Evolutionary conservation across 108 stramenopile genomes (phyloP), one percentile per base, ranked within the genome.

Genomic region (Nitzschia sp.): DNA sequence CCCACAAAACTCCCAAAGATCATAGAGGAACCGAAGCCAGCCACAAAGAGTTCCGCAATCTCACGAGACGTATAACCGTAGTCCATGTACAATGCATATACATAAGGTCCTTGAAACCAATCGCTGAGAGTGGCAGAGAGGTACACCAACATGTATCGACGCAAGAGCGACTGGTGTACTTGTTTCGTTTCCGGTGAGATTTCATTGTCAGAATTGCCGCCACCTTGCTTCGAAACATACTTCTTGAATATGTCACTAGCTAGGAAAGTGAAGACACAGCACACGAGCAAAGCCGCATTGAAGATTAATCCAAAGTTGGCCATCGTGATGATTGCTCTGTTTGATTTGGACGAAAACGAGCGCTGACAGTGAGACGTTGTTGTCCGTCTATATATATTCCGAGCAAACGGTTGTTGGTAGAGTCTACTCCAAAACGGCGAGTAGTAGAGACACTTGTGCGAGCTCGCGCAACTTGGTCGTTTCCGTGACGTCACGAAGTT

Each of bases 81-180:
- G 6, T 89, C 78, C 61, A 81, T 81, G 73, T 99, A 99, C 3
- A 99, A 88, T 0, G 96, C 95, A 81, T 99, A 99, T 21, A 98
- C 95, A 69, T 98, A 96, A 7, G 98, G 97, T 19, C 98, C 98
- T 76, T 99, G 98, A 10, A 98, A 71, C 98, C 98, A 99, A 82
- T 99, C 98, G 21, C 88, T 87, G 21, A 94, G 64, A 29, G 93
- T 89, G 34, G 91, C 91, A 39, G 95, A 69, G 8, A 98, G 80
- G 82, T 97, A 97, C 24, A 97, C 97, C 22, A 78, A 59, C 8
- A 99, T 71, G 72, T 96, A 99, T 58, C 77, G 85, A 42, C 71
- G 79, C 41, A 82, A 53, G 53, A 90, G 53, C 10, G 57, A 67
- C 11, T 59, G 66, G 63, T 83, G 81, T 14, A 52, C 51, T 51